phyloP scores from a whole-genome alignment of 2,329 filamentous ascomycete genomes.

The Escovopsis weberi region DNA sequence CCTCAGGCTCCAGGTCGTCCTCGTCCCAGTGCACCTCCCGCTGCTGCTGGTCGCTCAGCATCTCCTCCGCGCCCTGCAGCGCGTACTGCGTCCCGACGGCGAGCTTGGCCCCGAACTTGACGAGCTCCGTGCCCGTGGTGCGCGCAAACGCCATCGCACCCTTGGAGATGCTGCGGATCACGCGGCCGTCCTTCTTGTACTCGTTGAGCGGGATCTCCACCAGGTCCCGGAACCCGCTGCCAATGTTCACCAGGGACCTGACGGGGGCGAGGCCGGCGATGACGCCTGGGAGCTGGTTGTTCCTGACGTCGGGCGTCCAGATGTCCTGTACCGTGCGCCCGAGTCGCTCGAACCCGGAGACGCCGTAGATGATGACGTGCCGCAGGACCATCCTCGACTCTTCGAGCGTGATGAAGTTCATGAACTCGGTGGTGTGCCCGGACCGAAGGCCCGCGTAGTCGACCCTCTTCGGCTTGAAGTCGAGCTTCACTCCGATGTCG shows the following conservation, averaged over 20 bases:
- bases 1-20: conserved; percentile 49
- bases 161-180: conserved; percentile 84
- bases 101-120: conserved; percentile 85
- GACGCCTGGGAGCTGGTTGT: conserved; percentile 77
- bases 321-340: conserved; percentile 87
- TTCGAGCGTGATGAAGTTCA: conserved; percentile 95
- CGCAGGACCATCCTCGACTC: conserved; percentile 73
- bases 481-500: conserved; percentile 65
- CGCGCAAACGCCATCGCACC: conserved; percentile 81
- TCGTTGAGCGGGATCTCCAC: conserved; percentile 82
- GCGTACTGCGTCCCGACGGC: conserved; percentile 92
- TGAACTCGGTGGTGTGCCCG: conserved; percentile 90
- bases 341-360: conserved; percentile 78
- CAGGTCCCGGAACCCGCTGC: conserved; percentile 71
- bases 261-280: conserved; percentile 80
- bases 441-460: conserved; percentile 88
- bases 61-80: conserved; percentile 72
- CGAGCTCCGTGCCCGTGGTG: conserved; percentile 86
- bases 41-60: conserved; percentile 40
- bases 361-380: conserved; percentile 84
- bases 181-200: conserved; percentile 84
- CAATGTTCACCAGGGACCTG: conserved; percentile 82
- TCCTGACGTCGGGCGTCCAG: conserved; percentile 87
- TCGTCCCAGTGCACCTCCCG: conserved; percentile 34
- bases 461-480: conserved; percentile 97